A percentile compares a stretch with the other conserved stretches of the same genome.
phyloP scores from a whole-genome alignment of 805 yeast species.

The Candida jianshihensis region DNA sequence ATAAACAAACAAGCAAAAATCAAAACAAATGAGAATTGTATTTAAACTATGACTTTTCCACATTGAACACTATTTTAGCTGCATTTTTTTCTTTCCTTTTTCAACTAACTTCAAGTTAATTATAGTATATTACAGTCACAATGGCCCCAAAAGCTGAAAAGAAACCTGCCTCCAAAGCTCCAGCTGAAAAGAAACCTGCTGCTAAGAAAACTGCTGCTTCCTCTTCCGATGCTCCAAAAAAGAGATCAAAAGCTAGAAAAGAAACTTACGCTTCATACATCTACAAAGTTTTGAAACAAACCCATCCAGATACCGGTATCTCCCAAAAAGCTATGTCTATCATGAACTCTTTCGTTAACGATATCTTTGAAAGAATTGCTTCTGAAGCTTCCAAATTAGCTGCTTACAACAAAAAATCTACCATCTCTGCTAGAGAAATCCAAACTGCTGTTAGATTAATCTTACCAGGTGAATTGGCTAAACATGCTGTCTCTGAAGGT shows the following conservation, averaged over 20 bases:
- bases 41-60: background rate
- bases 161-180: conserved; percentile 90
- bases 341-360: conserved; percentile 97
- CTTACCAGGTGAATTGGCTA: conserved; percentile 98
- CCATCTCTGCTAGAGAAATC: conserved; percentile 97
- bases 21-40: background rate
- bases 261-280: conserved; percentile 97
- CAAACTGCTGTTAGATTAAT: conserved; percentile 98
- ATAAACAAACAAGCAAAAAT: background rate
- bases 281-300: conserved; percentile 97
- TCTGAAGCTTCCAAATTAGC: conserved; percentile 97
- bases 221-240: conserved; percentile 73
- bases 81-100: conserved; percentile 4
- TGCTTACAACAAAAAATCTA: conserved; percentile 98
- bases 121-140: conserved; percentile 21
- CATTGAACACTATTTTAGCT: background rate
- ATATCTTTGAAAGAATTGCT: conserved; percentile 97
- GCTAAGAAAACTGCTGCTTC: conserved; percentile 79
- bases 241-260: conserved; percentile 94
- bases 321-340: conserved; percentile 98
- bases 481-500: conserved; percentile 99
- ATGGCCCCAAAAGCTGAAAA: conserved; percentile 65
- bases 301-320: conserved; percentile 99
- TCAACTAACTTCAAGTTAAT: background rate
- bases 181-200: conserved; percentile 95